Base-by-base conservation (phyloP, 176 grass and related monocot species). In the Cenchrus fungigraminus region DNA sequence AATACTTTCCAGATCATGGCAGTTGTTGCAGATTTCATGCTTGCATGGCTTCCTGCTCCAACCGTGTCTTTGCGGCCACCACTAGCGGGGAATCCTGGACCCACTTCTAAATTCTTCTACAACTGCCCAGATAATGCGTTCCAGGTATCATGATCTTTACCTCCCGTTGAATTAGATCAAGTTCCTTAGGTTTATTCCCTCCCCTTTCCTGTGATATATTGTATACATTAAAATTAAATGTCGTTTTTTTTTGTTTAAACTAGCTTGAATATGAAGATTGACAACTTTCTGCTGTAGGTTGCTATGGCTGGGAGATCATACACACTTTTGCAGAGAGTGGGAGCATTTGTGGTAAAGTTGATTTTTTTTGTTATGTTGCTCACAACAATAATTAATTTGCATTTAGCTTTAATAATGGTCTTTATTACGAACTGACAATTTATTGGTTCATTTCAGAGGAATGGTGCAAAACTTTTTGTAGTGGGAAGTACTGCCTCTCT, bases 21-120 rank as follows among this genome's bases (percentile, higher is more conserved):
- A 54, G 94, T 98, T 86, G 82, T 98, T 91, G 97, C 97, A 74
- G 97, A 98, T 90, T 98, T 98, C 79, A 98, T 98, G 97, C 93
- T 98, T 63, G 97, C 95, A 50, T 98, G 97, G 97, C 97, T 98
- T 91, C 97, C 97, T 82, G 97, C 97, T 89, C 97, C 97, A 82
- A 98, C 93, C 10, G 93, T 98, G 10, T 94, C 97, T 80, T 79
- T 98, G 34, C 83, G 89, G 72, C 84, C 91, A 84, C 84, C 93
- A 63, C 81, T 95, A 62, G 86, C 93, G 37, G 19, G 89, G 20
- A 95, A 85, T 86, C 86, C 88, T 77, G 97, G 97, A 74, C 79
- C 90, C 59, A 53, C 95, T 73, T 83, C 93, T 72, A 95, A 91
- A 77, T 94, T 98, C 86, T 94, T 98, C 88, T 84, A 98, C 54